Conservation (phyloP, 192 early-diverging fungal species). For the Phlyctochytrium bullatum region DNA sequence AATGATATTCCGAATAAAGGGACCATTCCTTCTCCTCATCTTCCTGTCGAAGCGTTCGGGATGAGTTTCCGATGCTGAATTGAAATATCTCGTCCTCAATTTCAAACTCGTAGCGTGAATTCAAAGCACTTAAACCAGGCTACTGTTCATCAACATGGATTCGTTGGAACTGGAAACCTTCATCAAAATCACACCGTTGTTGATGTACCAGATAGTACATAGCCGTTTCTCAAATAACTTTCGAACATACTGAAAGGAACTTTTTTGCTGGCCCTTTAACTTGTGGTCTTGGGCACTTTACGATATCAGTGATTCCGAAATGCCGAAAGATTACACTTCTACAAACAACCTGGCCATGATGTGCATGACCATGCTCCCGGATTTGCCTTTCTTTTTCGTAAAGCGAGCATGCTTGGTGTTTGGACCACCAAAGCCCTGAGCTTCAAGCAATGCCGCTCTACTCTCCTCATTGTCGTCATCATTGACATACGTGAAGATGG, state of each 20-base stretch:
- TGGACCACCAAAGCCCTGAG: too few relatives aligned
- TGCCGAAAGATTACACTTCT: too few relatives aligned
- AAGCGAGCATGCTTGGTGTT: too few relatives aligned
- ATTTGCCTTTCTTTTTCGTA: too few relatives aligned
- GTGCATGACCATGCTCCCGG: too few relatives aligned
- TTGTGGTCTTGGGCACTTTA: too few relatives aligned
- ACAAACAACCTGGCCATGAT: too few relatives aligned
- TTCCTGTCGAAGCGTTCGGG: conserved; percentile 13
- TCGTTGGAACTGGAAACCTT: conserved; percentile 27
- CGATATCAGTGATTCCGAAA: too few relatives aligned
- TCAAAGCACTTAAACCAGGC: conserved; percentile 9
- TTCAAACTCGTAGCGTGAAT: conserved; percentile 24
- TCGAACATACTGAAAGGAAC: too few relatives aligned
- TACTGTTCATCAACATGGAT: neutral
- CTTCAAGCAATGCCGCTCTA: too few relatives aligned
- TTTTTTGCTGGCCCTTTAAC: too few relatives aligned
- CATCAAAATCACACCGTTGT: conserved; percentile 34
- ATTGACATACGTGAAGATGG: neutral
- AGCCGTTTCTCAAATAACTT: conserved; percentile 36
- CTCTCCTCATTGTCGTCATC: neutral
- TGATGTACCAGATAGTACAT: conserved; percentile 39
- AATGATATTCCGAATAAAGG: conserved; percentile 32
- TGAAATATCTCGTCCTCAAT: conserved; percentile 33
- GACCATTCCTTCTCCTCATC: conserved; percentile 32
- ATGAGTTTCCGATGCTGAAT: conserved; percentile 28